Percentiles rank a stretch among this genome's conserved stretches.
Evolutionary conservation across 768 basidiomycete species (phyloP).

Genomic region (Crassisporium funariophilum): DNA sequence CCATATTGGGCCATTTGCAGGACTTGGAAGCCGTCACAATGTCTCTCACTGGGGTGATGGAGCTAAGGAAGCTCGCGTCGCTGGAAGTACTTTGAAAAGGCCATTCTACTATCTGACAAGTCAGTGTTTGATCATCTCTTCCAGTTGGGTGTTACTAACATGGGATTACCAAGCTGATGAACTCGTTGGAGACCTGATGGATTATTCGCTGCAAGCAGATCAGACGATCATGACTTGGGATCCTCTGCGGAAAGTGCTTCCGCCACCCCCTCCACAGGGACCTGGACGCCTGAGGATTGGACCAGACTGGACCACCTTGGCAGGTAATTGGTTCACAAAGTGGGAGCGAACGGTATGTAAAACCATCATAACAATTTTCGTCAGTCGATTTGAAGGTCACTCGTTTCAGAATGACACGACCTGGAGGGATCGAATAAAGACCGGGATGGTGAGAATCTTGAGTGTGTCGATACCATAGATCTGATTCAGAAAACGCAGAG

Average conservation of each 20-base stretch:
- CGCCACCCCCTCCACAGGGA: conserved; percentile 36
- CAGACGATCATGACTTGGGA: conserved; percentile 42
- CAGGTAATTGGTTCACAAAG: conserved; percentile 42
- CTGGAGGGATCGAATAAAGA: conserved; percentile 37
- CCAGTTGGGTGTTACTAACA: not conserved
- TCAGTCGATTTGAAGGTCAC: too few relatives aligned
- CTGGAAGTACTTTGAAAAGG: conserved; percentile 35
- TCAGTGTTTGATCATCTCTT: conserved; percentile 19
- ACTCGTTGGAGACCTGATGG: conserved; percentile 41
- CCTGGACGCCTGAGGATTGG: conserved; percentile 39
- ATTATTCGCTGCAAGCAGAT: conserved; percentile 36
- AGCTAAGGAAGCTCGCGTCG: conserved; percentile 39
- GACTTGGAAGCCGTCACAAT: conserved; percentile 38
- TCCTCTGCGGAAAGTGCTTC: conserved; percentile 38
- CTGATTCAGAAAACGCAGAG: conserved; percentile 13
- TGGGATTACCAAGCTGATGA: conserved; percentile 31
- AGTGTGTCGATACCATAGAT: not conserved
- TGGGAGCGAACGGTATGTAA: conserved; percentile 38
- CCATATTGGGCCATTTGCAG: conserved; percentile 39
- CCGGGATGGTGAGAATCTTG: conserved; percentile 33
- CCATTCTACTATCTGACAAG: conserved; percentile 41
- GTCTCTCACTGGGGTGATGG: conserved; percentile 44
- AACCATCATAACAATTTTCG: too few relatives aligned
- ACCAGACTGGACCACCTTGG: conserved; percentile 40
- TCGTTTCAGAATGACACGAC: conserved; percentile 32